Evolutionary conservation across 306 rosid species (phyloP), one percentile per base, ranked within the genome.

Genomic region (Mimosa bimucronata): DNA sequence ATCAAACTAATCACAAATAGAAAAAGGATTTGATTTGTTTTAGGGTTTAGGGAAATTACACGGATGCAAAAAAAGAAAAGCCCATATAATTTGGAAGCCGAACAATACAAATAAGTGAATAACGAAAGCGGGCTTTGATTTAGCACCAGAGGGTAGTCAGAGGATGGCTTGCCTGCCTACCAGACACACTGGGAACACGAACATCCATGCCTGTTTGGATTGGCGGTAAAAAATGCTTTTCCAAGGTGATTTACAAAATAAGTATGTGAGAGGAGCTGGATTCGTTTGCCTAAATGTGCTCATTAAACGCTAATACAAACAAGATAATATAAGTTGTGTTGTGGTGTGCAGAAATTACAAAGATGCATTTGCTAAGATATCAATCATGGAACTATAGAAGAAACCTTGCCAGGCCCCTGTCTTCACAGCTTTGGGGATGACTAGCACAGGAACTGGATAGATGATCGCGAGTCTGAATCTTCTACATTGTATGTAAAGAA

Each of bases 331-430:
- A 15, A 46, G 53, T 46, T 31, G 71, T 42, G 37, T 28, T 46
- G 64, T 28, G 53, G 53, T 21, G 53, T 16, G n/a, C 46, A 37
- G 68, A 28, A 26, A 61, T 61, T 15, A 30, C 41, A 30, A 11
- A 62, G 3, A 6, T 30, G 21, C 26, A 66, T 50, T n/a, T 50
- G 11, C 71, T 66, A 3, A 19, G 67, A 77, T 62, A 28, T 15
- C 11, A 68, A 37, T 29, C 26, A 80, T 18, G 18, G 71, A 52
- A 57, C 75, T 78, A 1, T 7, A 40, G 73, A n/a, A 15, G 13
- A 19, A 23, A 74, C 66, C 73, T 71, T 64, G 81, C 74, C 84
- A 58, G 16, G 16, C 77, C 55, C 37, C 64, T 6, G 38, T 0
- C 38, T 34, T 34, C 38, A 57, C 16, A 55, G 62, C 38, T 64